phyloP scores from a whole-genome alignment of 2,329 filamentous ascomycete genomes.

The Phyllosticta paracitricarpa region DNA sequence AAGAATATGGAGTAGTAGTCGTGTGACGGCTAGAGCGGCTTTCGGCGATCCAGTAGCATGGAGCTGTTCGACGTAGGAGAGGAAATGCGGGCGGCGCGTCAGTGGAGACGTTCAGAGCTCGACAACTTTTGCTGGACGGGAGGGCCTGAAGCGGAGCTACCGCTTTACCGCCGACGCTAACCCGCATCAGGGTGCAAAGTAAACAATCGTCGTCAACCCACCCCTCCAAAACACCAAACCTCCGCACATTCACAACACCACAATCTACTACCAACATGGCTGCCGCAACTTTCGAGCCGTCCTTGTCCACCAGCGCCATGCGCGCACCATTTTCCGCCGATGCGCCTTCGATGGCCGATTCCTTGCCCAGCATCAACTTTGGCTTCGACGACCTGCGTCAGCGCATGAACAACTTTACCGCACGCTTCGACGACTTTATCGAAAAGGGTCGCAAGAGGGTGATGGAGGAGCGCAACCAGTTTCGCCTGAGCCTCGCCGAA shows the following conservation, averaged over 20 bases:
- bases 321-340: conserved; percentile 47
- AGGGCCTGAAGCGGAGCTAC: background rate
- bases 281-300: conserved; percentile 56
- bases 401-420: conserved; percentile 87
- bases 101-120: background rate
- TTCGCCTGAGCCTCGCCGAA: conserved; percentile 81
- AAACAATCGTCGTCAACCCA: background rate
- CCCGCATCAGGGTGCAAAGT: background rate
- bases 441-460: conserved; percentile 83
- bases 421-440: conserved; percentile 86
- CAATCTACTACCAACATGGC: conserved; percentile 12
- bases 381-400: conserved; percentile 92
- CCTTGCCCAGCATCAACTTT: conserved; percentile 83
- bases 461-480: conserved; percentile 86
- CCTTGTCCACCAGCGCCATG: conserved; percentile 53
- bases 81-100: background rate
- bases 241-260: background rate
- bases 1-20: background rate
- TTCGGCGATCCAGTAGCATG: background rate
- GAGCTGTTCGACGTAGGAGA: background rate
- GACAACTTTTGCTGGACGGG: background rate
- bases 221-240: background rate
- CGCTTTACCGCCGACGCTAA: background rate
- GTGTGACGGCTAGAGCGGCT: background rate
- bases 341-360: conserved; percentile 61